Conservation (phyloP, 345 rosid species). For the Euphorbia peplus region DNA sequence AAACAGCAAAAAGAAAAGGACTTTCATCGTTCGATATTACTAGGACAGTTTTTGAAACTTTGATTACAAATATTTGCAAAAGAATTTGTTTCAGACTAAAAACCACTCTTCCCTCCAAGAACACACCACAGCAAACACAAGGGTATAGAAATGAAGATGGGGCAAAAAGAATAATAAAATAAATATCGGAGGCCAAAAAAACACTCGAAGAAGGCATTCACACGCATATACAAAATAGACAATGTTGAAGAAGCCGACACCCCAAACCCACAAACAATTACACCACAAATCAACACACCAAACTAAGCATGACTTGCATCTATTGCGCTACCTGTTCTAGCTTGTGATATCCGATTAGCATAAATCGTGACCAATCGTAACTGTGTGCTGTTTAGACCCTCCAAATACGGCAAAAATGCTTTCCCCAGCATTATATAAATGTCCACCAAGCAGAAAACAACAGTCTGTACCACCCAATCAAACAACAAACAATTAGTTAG, state of each 20-base stretch:
- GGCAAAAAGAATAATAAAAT: not conserved
- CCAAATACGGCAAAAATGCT: conserved; percentile 90
- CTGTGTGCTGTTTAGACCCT: conserved; percentile 87
- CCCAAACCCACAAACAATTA: conserved; percentile 22
- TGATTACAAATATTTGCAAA: conserved; percentile 34
- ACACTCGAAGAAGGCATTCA: conserved; percentile 35
- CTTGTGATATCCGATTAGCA: conserved; percentile 96
- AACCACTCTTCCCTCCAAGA: conserved; percentile 27
- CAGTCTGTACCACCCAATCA: conserved; percentile 58
- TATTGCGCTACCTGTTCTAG: conserved; percentile 73
- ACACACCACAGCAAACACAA: conserved; percentile 13
- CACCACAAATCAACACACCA: conserved; percentile 13
- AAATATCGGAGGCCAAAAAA: conserved; percentile 11
- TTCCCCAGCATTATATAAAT: conserved; percentile 96
- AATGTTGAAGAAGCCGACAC: conserved; percentile 28
- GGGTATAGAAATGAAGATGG: conserved; percentile 1
- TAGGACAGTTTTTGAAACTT: conserved; percentile 6
- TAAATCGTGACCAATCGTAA: conserved; percentile 88
- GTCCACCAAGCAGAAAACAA: conserved; percentile 98
- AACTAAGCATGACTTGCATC: conserved; percentile 41
- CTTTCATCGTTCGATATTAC: not conserved
- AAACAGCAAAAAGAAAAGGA: not conserved
- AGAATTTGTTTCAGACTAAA: conserved; percentile 14
- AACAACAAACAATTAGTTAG: conserved; percentile 1
- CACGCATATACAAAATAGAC: conserved; percentile 54